Conservation (phyloP, 2,329 filamentous ascomycete species). For the Claviceps sp. region DNA sequence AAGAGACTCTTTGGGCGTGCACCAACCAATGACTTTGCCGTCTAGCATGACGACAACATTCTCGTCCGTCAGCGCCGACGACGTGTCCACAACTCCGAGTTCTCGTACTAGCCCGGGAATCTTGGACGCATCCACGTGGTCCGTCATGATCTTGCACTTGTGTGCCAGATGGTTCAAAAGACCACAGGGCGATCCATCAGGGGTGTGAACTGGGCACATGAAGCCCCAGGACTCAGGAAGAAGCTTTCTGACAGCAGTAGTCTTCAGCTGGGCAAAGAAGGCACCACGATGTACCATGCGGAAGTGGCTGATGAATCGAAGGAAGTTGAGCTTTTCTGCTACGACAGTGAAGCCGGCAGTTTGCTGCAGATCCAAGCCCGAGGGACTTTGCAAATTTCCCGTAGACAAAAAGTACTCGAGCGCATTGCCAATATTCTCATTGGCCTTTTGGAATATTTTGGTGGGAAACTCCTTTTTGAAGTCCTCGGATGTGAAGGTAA, state of each 20-base stretch:
- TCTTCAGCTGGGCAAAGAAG: slow-evolving; percentile 96
- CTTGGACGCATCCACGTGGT: slow-evolving; percentile 57
- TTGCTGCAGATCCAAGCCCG: slow-evolving; percentile 87
- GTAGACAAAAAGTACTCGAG: slow-evolving; percentile 95
- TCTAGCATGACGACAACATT: slow-evolving; percentile 85
- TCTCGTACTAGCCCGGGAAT: slow-evolving; percentile 63
- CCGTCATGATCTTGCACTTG: slow-evolving; percentile 81
- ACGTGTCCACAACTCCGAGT: slow-evolving; percentile 63
- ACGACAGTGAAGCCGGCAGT: slow-evolving; percentile 91
- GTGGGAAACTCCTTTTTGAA: slow-evolving; percentile 70
- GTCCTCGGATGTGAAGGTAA: slow-evolving; percentile 61
- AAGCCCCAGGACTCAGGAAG: slow-evolving; percentile 97
- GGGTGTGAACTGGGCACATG: slow-evolving; percentile 92
- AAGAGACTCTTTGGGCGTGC: slow-evolving; percentile 68
- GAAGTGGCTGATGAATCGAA: slow-evolving; percentile 97
- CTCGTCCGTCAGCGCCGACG: slow-evolving; percentile 67
- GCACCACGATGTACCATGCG: slow-evolving; percentile 97
- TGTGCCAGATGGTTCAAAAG: slow-evolving; percentile 90
- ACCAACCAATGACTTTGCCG: slow-evolving; percentile 81
- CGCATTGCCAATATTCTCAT: slow-evolving; percentile 75
- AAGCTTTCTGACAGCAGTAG: slow-evolving; percentile 89
- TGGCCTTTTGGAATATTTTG: slow-evolving; percentile 67
- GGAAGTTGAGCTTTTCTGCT: slow-evolving; percentile 97
- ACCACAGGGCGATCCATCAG: slow-evolving; percentile 89
- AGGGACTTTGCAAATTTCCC: slow-evolving; percentile 82